Conservation (phyloP, 345 rosid genomes). For the Luvunga scandens region DNA sequence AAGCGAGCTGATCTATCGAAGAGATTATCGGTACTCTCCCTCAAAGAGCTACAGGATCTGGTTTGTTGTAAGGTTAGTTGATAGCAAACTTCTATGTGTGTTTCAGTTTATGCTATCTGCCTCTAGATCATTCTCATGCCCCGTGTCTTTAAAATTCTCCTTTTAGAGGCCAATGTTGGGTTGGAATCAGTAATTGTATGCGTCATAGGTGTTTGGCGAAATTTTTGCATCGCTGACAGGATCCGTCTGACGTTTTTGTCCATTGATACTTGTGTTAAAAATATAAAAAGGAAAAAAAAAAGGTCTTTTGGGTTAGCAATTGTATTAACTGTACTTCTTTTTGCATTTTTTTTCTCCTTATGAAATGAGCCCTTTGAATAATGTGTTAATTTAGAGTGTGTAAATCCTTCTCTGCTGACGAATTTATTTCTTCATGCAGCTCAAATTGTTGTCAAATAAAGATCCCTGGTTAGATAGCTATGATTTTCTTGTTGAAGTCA, state of each 20-base stretch:
- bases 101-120: background rate
- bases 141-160: background rate
- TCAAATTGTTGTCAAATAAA: conserved; percentile 72
- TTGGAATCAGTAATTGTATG: background rate
- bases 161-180: background rate
- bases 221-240: background rate
- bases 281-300: no score
- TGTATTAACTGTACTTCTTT: background rate
- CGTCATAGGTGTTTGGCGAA: background rate
- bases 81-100: conserved; percentile 1
- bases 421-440: conserved; percentile 44
- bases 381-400: background rate
- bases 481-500: conserved; percentile 89
- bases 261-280: background rate
- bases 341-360: no score
- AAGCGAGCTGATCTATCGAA: conserved; percentile 87
- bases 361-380: background rate
- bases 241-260: background rate
- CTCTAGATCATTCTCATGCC: background rate
- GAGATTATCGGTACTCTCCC: conserved; percentile 74
- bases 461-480: conserved; percentile 89
- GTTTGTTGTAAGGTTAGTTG: conserved; percentile 85
- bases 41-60: conserved; percentile 78
- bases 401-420: background rate
- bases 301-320: background rate